Evolutionary conservation across 2,329 filamentous ascomycete genomes (phyloP).

Genomic region (Pseudocercospora pini-densiflorae): DNA sequence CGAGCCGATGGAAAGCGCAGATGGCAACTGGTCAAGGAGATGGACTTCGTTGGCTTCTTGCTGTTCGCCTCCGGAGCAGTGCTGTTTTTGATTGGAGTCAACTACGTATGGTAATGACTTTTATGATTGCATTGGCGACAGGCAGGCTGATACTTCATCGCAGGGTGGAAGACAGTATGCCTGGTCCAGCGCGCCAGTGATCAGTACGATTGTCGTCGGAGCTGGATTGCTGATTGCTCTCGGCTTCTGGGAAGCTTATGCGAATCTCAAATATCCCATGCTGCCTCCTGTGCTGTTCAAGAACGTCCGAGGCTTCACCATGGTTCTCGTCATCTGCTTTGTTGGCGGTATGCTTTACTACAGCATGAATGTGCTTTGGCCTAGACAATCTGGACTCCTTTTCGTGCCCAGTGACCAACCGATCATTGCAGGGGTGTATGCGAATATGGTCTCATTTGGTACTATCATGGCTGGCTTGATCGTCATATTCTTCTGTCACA

Average conservation of each 20-base stretch:
- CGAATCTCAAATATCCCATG: constrained; percentile 22
- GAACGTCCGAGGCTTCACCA: constrained; percentile 22
- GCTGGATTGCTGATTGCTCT: constrained; percentile 19
- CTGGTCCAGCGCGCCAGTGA: constrained; percentile 19
- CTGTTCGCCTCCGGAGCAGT: constrained; percentile 17
- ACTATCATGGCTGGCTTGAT: constrained; percentile 80
- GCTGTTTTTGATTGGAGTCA: constrained; percentile 20
- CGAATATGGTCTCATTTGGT: constrained; percentile 50
- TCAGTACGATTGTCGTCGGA: constrained; percentile 21
- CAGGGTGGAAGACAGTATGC: constrained; percentile 22
- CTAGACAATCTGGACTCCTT: constrained; percentile 19
- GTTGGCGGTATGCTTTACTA: constrained; percentile 26
- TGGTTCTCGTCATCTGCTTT: constrained; percentile 22
- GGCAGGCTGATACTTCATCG: not conserved
- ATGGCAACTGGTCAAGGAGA: constrained; percentile 43
- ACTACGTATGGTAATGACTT: constrained; percentile 9
- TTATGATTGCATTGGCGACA: not conserved
- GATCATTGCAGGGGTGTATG: constrained; percentile 24
- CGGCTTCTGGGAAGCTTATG: constrained; percentile 21
- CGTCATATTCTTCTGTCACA: constrained; percentile 57
- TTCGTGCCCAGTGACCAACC: constrained; percentile 20
- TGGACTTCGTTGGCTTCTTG: constrained; percentile 57
- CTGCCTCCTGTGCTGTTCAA: constrained; percentile 19
- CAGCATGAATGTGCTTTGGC: constrained; percentile 26
- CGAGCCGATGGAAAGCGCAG: constrained; percentile 34